Conservation (phyloP, 1,139 yeast genomes). For the Kluyveromyces sp. region DNA sequence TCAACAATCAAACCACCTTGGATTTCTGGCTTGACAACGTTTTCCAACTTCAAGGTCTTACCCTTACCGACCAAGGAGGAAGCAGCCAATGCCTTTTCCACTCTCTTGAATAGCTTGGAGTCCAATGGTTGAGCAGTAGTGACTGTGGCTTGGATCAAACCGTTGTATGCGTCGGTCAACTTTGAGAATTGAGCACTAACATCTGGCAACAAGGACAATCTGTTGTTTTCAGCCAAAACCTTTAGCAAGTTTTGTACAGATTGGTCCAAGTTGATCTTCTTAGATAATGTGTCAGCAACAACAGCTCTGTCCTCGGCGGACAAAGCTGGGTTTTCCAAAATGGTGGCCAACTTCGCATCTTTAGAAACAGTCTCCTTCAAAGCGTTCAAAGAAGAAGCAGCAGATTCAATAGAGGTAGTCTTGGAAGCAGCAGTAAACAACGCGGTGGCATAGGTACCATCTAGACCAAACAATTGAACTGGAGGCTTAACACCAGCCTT, state of each 20-base stretch:
- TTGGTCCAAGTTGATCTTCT: conserved; percentile 55
- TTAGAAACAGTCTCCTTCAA: conserved; percentile 48
- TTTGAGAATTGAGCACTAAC: conserved; percentile 66
- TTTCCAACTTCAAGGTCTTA: conserved; percentile 76
- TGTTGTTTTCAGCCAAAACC: conserved; percentile 92
- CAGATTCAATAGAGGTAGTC: conserved; percentile 66
- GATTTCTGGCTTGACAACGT: conserved; percentile 81
- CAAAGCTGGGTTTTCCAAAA: conserved; percentile 78
- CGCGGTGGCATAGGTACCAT: conserved; percentile 96
- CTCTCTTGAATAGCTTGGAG: conserved; percentile 67
- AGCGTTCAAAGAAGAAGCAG: conserved; percentile 59
- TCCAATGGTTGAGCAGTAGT: conserved; percentile 86
- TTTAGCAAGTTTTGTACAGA: conserved; percentile 72
- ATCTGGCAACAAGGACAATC: conserved; percentile 61
- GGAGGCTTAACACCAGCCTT: conserved; percentile 61
- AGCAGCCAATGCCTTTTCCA: conserved; percentile 69
- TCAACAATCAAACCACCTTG: conserved; percentile 95
- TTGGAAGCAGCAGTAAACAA: conserved; percentile 87
- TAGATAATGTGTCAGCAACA: conserved; percentile 54
- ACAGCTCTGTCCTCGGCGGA: conserved; percentile 64
- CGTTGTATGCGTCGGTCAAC: conserved; percentile 83
- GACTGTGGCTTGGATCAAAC: conserved; percentile 88
- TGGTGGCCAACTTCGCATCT: conserved; percentile 56
- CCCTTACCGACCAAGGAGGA: conserved; percentile 79
- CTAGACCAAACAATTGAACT: conserved; percentile 88